Evolutionary conservation across 306 rosid genomes (phyloP).

Genomic region (Senna siamea): DNA sequence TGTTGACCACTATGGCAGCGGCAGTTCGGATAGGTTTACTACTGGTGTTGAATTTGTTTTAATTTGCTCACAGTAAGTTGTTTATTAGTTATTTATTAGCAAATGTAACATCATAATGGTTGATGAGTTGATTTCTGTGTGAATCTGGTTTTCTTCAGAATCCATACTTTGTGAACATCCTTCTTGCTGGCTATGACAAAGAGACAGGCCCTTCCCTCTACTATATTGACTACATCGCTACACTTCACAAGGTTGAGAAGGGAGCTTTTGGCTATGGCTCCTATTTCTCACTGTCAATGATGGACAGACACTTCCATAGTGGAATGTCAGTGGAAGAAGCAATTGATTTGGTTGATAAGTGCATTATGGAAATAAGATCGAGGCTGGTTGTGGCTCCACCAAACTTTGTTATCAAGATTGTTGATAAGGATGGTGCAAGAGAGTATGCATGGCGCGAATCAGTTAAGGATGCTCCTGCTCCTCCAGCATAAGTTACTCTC

Average conservation of each 20-base stretch:
- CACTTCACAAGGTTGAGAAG: constrained; percentile 97
- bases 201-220: constrained; percentile 85
- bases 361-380: constrained; percentile 77
- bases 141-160: constrained; percentile 56
- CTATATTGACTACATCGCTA: constrained; percentile 89
- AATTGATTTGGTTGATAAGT: constrained; percentile 74
- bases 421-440: constrained; percentile 93
- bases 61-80: background rate
- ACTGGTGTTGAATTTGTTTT: background rate
- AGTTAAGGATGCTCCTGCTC: constrained; percentile 52
- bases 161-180: constrained; percentile 87
- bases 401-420: constrained; percentile 92
- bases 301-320: constrained; percentile 92
- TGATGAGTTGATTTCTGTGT: constrained; percentile 9
- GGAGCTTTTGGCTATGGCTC: constrained; percentile 98
- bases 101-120: background rate
- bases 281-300: constrained; percentile 80
- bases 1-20: background rate
- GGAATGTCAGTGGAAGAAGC: constrained; percentile 89
- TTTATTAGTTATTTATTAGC: constrained; percentile 1
- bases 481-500: constrained; percentile 55
- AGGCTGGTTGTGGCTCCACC: constrained; percentile 92
- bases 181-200: constrained; percentile 91
- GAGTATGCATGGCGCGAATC: constrained; percentile 86
- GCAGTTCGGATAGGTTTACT: background rate